phyloP scores from a whole-genome alignment of 78 protist species.

The Chrysochromulina tobinii region DNA sequence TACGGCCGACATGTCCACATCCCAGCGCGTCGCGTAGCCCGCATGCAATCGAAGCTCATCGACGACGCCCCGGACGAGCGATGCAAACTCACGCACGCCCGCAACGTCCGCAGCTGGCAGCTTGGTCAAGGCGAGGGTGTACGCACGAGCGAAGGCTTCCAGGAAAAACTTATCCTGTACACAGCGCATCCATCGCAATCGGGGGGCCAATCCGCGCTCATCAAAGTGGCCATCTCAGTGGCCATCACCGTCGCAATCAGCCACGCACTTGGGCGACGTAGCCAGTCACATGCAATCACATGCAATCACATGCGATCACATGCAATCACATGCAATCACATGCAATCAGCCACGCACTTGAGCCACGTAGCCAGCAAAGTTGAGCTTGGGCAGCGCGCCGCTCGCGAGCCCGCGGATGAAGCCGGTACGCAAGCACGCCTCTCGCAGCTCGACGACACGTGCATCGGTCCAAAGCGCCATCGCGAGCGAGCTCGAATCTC shows the following conservation, averaged over 20 bases:
- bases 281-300: too few relatives aligned
- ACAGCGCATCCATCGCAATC: too few relatives aligned
- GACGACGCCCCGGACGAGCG: neutral
- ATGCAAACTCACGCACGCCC: neutral
- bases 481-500: too few relatives aligned
- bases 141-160: neutral
- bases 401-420: neutral
- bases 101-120: neutral
- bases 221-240: too few relatives aligned
- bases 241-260: too few relatives aligned
- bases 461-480: too few relatives aligned
- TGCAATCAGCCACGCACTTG: too few relatives aligned
- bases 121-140: neutral
- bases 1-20: neutral
- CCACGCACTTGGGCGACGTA: too few relatives aligned
- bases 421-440: neutral
- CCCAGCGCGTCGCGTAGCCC: neutral
- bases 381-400: neutral
- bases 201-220: too few relatives aligned
- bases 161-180: neutral
- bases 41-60: neutral
- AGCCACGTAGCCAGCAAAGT: neutral
- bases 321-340: too few relatives aligned
- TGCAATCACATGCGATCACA: too few relatives aligned
- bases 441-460: too few relatives aligned